phyloP scores from a whole-genome alignment of 1,139 yeast species.

The Nakaseomyces sp. region DNA sequence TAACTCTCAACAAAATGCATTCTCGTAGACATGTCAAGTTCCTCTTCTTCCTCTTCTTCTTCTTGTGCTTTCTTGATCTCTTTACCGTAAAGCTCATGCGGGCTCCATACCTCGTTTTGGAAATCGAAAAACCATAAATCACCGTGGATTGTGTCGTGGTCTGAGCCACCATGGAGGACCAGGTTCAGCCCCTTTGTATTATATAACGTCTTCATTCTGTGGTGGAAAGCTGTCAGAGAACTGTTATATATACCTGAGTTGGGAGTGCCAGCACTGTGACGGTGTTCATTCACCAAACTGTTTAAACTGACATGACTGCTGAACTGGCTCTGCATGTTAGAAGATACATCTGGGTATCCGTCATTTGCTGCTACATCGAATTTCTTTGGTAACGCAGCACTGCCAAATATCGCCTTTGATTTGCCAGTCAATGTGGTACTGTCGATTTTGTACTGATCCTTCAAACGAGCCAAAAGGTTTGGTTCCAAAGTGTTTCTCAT shows the following conservation, averaged over 20 bases:
- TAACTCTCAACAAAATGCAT: neutral
- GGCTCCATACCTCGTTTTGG: slow-evolving; percentile 35
- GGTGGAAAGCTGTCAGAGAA: neutral
- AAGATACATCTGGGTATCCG: neutral
- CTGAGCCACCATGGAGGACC: slow-evolving; percentile 41
- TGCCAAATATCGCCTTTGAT: neutral
- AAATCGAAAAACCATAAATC: slow-evolving; percentile 44
- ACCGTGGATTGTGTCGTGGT: slow-evolving; percentile 33
- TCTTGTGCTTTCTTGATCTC: neutral
- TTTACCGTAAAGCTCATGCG: slow-evolving; percentile 21
- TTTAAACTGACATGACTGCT: neutral
- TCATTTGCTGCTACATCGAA: neutral
- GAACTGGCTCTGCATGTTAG: neutral
- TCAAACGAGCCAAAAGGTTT: slow-evolving; percentile 15
- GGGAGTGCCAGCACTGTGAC: neutral
- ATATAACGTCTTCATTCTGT: neutral
- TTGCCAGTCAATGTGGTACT: slow-evolving; percentile 7
- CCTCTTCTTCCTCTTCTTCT: neutral
- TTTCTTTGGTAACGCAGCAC: neutral
- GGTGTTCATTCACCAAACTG: neutral
- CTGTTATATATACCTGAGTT: neutral
- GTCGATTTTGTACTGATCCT: slow-evolving; percentile 19
- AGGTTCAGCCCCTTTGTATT: slow-evolving; percentile 14
- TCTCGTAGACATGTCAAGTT: neutral
- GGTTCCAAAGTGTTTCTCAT: slow-evolving; percentile 12